Evolutionary conservation across 805 yeast species (phyloP).

Genomic region (Pichia paraexigua): DNA sequence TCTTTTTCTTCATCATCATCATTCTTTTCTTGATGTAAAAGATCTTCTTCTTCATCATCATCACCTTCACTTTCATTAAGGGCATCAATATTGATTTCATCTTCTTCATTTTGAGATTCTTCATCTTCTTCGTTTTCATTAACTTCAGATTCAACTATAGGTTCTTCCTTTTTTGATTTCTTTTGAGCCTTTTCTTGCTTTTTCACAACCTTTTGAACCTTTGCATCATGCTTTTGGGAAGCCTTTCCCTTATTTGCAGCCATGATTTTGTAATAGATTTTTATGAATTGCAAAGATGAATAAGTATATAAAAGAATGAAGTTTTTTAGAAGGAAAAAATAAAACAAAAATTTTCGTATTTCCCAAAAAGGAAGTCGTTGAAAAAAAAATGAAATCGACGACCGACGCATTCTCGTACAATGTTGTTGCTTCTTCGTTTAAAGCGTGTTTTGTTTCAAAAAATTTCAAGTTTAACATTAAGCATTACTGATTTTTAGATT

Average conservation of each 20-base stretch:
- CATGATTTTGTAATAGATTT: constrained; percentile 36
- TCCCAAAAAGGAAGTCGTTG: constrained; percentile 2
- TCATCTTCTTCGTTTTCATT: constrained; percentile 28
- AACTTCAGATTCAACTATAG: constrained; percentile 9
- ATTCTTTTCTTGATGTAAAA: constrained; percentile 18
- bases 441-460: background rate
- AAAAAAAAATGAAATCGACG: background rate
- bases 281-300: background rate
- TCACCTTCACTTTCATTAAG: constrained; percentile 37
- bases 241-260: constrained; percentile 4
- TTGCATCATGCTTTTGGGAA: constrained; percentile 36
- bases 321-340: background rate
- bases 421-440: background rate
- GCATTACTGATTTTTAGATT: too few species aligned
- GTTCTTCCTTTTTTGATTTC: constrained; percentile 32
- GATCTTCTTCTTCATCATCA: constrained; percentile 26
- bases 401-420: background rate
- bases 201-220: constrained; percentile 37
- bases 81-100: constrained; percentile 19
- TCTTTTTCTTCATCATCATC: constrained; percentile 33
- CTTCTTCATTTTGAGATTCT: constrained; percentile 29
- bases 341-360: constrained; percentile 3
- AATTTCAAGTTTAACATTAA: too few species aligned
- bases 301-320: background rate
- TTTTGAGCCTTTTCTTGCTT: constrained; percentile 7